Conservation (phyloP, 2,329 filamentous ascomycete species). For the Coniochaeta sp. region DNA sequence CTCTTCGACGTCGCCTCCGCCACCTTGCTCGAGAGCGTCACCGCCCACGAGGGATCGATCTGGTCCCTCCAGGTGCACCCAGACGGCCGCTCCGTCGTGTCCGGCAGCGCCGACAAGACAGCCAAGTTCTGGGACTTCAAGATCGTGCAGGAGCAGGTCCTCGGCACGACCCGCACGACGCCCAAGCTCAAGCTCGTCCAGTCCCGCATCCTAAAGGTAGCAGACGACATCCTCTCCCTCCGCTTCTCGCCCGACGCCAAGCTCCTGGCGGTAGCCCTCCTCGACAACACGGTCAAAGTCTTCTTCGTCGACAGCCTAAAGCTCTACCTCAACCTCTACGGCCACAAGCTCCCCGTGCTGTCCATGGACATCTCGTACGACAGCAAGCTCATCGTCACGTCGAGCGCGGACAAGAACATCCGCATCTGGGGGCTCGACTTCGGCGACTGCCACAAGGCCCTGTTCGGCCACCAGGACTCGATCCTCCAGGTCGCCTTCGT, state of each 20-base stretch:
- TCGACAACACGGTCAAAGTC: conserved; percentile 97
- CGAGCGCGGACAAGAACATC: conserved; percentile 97
- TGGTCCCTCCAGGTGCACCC: conserved; percentile 94
- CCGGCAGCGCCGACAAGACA: conserved; percentile 89
- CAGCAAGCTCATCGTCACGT: conserved; percentile 95
- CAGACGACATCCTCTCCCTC: conserved; percentile 85
- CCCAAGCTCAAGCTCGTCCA: conserved; percentile 83
- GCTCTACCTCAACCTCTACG: conserved; percentile 96
- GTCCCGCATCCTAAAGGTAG: conserved; percentile 78
- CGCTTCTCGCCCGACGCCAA: conserved; percentile 85
- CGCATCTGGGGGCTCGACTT: conserved; percentile 97
- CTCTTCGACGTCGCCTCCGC: conserved; percentile 95
- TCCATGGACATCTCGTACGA: conserved; percentile 98
- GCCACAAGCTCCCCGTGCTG: conserved; percentile 93
- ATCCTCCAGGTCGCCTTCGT: conserved; percentile 92
- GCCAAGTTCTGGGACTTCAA: conserved; percentile 98
- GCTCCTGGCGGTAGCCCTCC: conserved; percentile 76
- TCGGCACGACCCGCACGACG: conserved; percentile 82
- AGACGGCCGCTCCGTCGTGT: conserved; percentile 84
- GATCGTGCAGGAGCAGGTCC: conserved; percentile 87
- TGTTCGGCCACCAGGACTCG: conserved; percentile 94
- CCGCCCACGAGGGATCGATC: conserved; percentile 84
- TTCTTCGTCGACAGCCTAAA: conserved; percentile 95
- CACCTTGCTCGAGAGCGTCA: conserved; percentile 77
- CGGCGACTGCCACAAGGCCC: conserved; percentile 94